phyloP scores from a whole-genome alignment of 371 early-diverging fungal genomes.

The Nematocida minor region DNA sequence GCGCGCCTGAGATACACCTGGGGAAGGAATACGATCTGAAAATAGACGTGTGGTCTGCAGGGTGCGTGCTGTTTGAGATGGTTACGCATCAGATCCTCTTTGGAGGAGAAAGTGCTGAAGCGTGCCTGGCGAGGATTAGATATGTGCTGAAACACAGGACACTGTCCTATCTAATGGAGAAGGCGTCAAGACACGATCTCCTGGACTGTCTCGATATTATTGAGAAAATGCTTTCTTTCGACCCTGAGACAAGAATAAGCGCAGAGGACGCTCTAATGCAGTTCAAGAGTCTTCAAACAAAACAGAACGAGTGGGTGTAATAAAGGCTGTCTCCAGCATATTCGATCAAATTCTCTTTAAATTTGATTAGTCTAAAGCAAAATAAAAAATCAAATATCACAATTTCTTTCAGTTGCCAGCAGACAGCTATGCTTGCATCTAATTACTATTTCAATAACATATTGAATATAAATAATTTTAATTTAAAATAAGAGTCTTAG shows the following conservation, averaged over 20 bases:
- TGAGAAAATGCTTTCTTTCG: slow-evolving; percentile 77
- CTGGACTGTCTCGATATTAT: slow-evolving; percentile 70
- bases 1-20: slow-evolving; percentile 87
- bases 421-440: no score
- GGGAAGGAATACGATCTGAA: slow-evolving; percentile 82
- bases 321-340: no score
- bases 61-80: slow-evolving; percentile 93
- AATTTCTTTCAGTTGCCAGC: no score
- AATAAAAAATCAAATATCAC: no score
- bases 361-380: no score
- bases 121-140: background rate
- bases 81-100: slow-evolving; percentile 10
- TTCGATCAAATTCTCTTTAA: no score
- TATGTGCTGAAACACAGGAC: background rate
- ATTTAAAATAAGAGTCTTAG: no score
- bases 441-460: no score
- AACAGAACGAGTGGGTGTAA: no score
- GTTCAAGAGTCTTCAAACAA: background rate
- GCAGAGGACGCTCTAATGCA: slow-evolving; percentile 72
- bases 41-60: slow-evolving; percentile 95
- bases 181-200: background rate
- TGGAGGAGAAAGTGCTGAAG: background rate
- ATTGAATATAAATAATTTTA: no score
- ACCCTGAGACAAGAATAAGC: slow-evolving; percentile 78
- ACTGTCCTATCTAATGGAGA: background rate